Percentiles rank a stretch among this genome's conserved stretches.
Evolutionary conservation across 2,329 filamentous ascomycete genomes (phyloP).

Genomic region (Colletotrichum higginsianum): DNA sequence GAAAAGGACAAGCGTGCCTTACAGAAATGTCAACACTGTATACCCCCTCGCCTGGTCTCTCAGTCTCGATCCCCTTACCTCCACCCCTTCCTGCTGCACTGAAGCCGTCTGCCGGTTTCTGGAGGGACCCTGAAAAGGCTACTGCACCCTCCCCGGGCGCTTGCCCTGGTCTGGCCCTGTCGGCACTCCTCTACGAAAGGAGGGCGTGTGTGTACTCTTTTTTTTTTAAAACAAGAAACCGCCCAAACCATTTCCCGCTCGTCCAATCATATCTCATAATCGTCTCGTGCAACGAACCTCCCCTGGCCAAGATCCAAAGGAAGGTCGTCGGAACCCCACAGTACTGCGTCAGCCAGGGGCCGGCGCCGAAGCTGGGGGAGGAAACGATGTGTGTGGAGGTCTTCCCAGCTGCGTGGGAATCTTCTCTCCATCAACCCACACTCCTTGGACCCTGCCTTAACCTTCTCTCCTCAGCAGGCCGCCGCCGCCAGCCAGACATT

Average conservation of each 20-base stretch:
- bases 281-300: slow-evolving; percentile 59
- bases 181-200: slow-evolving; percentile 40
- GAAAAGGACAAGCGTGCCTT: slow-evolving; percentile 52
- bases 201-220: slow-evolving; percentile 62
- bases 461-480: slow-evolving; percentile 46
- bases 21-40: slow-evolving; percentile 27
- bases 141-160: slow-evolving; percentile 47
- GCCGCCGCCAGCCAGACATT: slow-evolving; percentile 24
- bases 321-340: slow-evolving; percentile 22
- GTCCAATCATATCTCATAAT: slow-evolving; percentile 71
- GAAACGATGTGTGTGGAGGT: slow-evolving; percentile 6
- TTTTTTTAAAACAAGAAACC: slow-evolving; percentile 53
- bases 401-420: slow-evolving; percentile 31
- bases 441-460: slow-evolving; percentile 32
- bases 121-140: slow-evolving; percentile 26
- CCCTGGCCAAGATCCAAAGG: slow-evolving; percentile 32
- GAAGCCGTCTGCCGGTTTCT: slow-evolving; percentile 10
- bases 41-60: slow-evolving; percentile 2
- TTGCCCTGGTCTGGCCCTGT: slow-evolving; percentile 48
- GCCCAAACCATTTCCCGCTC: slow-evolving; percentile 50
- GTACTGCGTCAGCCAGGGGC: slow-evolving; percentile 19
- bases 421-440: slow-evolving; percentile 17
- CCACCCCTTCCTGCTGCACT: slow-evolving; percentile 15
- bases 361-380: slow-evolving; percentile 17
- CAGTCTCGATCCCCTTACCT: not conserved